Conservation (phyloP, 441 rosid genomes). For the Rhodomyrtus psidioides region DNA sequence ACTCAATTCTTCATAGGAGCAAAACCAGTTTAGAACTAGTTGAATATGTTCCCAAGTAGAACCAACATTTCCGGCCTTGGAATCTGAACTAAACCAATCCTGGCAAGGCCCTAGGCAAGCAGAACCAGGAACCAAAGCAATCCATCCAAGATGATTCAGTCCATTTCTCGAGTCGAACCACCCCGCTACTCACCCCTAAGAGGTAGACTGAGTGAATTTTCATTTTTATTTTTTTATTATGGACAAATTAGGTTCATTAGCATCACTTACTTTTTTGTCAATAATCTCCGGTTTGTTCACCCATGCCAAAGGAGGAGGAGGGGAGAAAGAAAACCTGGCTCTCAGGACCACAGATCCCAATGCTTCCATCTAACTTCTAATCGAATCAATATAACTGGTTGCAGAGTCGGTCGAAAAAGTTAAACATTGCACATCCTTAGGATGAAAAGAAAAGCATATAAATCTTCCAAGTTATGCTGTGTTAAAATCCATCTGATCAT, state of each 20-base stretch:
- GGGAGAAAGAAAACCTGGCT: background rate
- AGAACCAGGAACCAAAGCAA: background rate
- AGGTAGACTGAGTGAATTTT: background rate
- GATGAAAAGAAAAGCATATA: background rate
- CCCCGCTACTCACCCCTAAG: background rate
- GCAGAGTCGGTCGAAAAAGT: background rate
- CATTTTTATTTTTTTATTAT: rapidly evolving
- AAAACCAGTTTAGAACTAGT: background rate
- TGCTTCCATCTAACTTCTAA: background rate
- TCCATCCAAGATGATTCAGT: background rate
- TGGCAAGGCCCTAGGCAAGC: rapidly evolving
- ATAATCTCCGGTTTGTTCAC: background rate
- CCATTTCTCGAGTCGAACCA: background rate
- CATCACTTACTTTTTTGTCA: background rate
- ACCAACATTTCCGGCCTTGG: rapidly evolving
- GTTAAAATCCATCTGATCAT: background rate
- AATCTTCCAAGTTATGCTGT: background rate
- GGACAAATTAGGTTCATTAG: background rate
- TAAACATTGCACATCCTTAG: background rate
- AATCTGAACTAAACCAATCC: background rate
- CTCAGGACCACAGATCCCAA: no score
- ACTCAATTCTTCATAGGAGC: background rate
- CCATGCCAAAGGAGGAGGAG: background rate
- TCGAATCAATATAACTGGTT: background rate
- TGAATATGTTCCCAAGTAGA: background rate